These are phyloP conservation scores for Cenchrus fungigraminus DNA, from an alignment of 176 grass and related monocot genomes.

Conservation along the genomic window DNA sequence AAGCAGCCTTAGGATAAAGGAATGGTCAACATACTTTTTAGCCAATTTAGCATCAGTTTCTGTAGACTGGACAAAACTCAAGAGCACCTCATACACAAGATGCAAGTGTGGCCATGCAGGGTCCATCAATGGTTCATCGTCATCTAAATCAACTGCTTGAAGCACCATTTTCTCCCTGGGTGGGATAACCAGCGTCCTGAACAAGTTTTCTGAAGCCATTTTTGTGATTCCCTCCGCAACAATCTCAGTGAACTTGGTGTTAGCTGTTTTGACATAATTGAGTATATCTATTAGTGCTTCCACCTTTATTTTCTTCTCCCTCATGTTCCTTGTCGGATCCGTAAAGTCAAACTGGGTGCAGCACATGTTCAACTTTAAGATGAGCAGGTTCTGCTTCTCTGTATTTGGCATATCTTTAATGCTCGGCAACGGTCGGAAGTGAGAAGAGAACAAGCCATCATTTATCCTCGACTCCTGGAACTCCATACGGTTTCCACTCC, in stretches of 20 bases:
- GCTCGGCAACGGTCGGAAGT: slow-evolving; percentile 40
- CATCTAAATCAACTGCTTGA: slow-evolving; percentile 48
- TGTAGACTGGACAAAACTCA: slow-evolving; percentile 47
- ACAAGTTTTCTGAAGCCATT: slow-evolving; percentile 57
- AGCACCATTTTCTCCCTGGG: slow-evolving; percentile 35
- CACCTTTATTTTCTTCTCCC: slow-evolving; percentile 56
- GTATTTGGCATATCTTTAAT: slow-evolving; percentile 57
- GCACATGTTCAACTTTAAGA: slow-evolving; percentile 53
- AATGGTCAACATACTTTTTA: slow-evolving; percentile 57
- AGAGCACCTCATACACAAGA: slow-evolving; percentile 55
- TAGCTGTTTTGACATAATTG: slow-evolving; percentile 40
- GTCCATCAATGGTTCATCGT: slow-evolving; percentile 48
- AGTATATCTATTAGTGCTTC: slow-evolving; percentile 46
- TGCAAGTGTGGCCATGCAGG: slow-evolving; percentile 64
- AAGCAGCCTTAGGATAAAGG: slow-evolving; percentile 50
- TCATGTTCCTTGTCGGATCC: slow-evolving; percentile 30
- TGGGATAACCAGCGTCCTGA: slow-evolving; percentile 49
- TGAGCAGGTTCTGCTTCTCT: slow-evolving; percentile 46
- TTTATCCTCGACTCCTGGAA: background rate
- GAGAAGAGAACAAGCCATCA: slow-evolving; percentile 27
- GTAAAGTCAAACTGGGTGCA: slow-evolving; percentile 51
- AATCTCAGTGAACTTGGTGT: slow-evolving; percentile 34
- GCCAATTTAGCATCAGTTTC: slow-evolving; percentile 57
- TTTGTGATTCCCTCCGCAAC: slow-evolving; percentile 37
- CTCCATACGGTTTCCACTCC: slow-evolving; percentile 17